Base-by-base conservation (phyloP, 257 asterid genomes). In the Anisodus tanguticus region DNA sequence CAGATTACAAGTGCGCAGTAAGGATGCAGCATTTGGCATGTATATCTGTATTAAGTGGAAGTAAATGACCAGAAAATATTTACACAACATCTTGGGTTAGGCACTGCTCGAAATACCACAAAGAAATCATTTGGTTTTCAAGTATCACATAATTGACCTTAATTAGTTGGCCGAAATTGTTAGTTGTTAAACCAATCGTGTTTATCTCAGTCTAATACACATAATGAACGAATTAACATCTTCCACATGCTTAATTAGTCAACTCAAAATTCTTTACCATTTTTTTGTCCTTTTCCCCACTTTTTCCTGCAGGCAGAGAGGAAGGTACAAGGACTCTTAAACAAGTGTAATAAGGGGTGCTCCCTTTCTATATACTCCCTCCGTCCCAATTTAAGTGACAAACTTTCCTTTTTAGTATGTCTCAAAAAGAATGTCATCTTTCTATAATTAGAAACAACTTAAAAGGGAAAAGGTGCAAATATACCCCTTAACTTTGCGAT, bases 1-100 rank as follows among this genome's bases (percentile, higher is more conserved):
- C 60, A 77, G 22, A 54, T 53, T 13, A 77, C 49, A 77, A 77
- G 37, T 26, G 76, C 7, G 79, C 51, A 66, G 64, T 49, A 81
- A 45, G 57, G 54, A 79, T 39, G 59, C 45, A 49, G 41, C 62
- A 81, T 62, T 59, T 64, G 59, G 47, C 74, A 81, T 19, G 59
- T 43, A 0, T 37, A 45, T 81, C 72, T 43, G 45, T 43, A 22
- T 7, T 41, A 62, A 64, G 72, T 60, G 76, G 6, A 43, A 60
- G 60, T 8, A 62, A 81, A 59, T 19, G 41, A 81, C 58, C 15
- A 62, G 72, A 62, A 60, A 55, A 1, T 13, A 22, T 26, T 15
- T 77, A 26, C 7, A 26, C 49, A 31, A 26, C 81, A 53, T 77
- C 2, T 51, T 51, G 45, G n/a, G 6, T 76, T 51, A 76, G 49